Conservation (phyloP, 2,329 filamentous ascomycete species). For the Diaporthe batatas region DNA sequence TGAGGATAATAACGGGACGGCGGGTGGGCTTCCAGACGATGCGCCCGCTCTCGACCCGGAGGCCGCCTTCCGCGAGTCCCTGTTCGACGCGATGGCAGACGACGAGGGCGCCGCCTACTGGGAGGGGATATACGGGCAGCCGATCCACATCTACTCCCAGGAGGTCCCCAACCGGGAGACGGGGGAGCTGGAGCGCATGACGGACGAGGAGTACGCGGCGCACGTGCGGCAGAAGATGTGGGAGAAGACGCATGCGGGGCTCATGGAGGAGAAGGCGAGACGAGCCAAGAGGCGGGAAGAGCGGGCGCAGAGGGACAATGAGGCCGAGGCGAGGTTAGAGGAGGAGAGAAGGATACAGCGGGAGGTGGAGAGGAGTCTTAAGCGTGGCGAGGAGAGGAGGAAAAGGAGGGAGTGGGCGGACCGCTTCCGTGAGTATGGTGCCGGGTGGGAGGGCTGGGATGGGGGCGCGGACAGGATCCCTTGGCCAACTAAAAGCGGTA, state of each 20-base stretch:
- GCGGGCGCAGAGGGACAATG: conserved; percentile 66
- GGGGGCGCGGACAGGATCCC: conserved; percentile 60
- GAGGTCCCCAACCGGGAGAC: conserved; percentile 55
- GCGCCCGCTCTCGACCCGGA: conserved; percentile 69
- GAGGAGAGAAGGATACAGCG: conserved; percentile 63
- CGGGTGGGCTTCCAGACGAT: neutral
- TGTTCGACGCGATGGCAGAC: conserved; percentile 97
- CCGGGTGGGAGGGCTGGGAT: conserved; percentile 72
- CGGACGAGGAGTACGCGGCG: conserved; percentile 89
- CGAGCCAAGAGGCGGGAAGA: conserved; percentile 69
- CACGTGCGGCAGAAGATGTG: conserved; percentile 93
- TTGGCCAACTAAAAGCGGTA: conserved; percentile 81
- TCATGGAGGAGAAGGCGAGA: conserved; percentile 79
- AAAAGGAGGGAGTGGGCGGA: conserved; percentile 66
- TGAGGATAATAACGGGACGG: neutral
- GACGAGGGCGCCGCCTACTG: conserved; percentile 96
- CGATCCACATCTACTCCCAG: conserved; percentile 83
- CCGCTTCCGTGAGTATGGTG: conserved; percentile 75
- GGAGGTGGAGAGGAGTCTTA: conserved; percentile 78
- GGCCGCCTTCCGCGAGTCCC: conserved; percentile 87
- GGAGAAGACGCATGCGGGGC: conserved; percentile 90
- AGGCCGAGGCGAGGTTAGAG: conserved; percentile 53
- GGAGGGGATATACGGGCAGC: conserved; percentile 96
- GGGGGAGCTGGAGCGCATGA: conserved; percentile 84
- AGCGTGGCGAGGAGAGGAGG: conserved; percentile 74